Evolutionary conservation across 257 asterid genomes (phyloP).

Genomic region (Striga asiatica): DNA sequence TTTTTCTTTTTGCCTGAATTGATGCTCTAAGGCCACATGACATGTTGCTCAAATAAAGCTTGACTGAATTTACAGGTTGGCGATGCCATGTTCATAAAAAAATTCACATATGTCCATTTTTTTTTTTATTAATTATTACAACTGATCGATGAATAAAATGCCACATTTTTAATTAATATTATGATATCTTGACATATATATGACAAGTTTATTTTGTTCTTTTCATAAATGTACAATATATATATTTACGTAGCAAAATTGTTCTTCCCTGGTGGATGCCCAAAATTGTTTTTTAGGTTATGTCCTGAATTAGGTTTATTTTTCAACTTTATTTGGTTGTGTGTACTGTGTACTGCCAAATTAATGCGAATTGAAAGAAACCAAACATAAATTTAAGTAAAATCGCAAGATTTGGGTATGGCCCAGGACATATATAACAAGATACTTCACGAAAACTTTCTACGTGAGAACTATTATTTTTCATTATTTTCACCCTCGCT

Average conservation of each 20-base stretch:
- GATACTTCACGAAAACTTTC: too few species aligned
- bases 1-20: not conserved
- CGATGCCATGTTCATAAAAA: not conserved
- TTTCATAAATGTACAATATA: not conserved
- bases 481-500: too few species aligned
- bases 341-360: not conserved
- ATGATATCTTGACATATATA: not conserved
- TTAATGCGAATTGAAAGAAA: not conserved
- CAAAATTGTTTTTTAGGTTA: not conserved
- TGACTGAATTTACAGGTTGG: not conserved
- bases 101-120: not conserved
- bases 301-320: not conserved
- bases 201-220: too few species aligned
- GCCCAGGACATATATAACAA: slow-evolving; percentile 12
- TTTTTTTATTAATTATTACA: not conserved
- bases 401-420: not conserved
- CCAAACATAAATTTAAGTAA: not conserved
- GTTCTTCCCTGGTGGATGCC: not conserved
- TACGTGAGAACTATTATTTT: too few species aligned
- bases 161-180: not conserved
- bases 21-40: slow-evolving; percentile 23
- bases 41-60: slow-evolving; percentile 12
- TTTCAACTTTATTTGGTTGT: not conserved
- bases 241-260: not conserved
- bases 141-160: not conserved